Evolutionary conservation across 75 land plant genomes (phyloP), one percentile per base, ranked within the genome.

Genomic region (Larix kaempferi): DNA sequence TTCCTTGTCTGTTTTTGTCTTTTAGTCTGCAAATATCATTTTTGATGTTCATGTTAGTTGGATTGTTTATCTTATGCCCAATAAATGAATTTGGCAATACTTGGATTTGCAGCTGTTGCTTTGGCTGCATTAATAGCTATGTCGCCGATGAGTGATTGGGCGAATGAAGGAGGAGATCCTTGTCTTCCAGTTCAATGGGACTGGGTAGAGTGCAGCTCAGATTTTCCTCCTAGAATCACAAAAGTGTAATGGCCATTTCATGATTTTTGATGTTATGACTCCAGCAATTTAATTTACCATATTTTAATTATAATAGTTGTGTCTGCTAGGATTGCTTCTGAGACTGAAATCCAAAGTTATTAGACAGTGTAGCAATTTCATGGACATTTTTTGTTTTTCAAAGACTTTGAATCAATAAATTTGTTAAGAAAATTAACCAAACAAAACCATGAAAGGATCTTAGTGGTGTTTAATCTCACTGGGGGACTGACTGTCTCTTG

Each of bases 131-230:
- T 84, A 33, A 72, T 37, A 15, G 35, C 79, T 63, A 79, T 83
- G 83, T 77, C 83, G 27, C 5, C 67, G 23, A 57, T 26, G 59
- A 82, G 71, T 65, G 65, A 35, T 33, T 81, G 78, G 86, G 72
- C 82, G 22, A 58, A 80, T 61, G 87, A 78, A 64, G 60, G 59
- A 62, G 89, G 93, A 57, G 95, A 91, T 87, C 95, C 95, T 58
- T 93, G 95, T 74, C 78, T 80, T 16, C 95, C 95, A 3, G 21
- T 60, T 52, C 59, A 56, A 4, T 93, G 95, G 95, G 85, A 84
- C 37, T 93, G 93, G 93, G 82, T 93, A 49, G 60, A 76, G 21
- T 93, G 95, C 77, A 91, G 88, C 84, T 52, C 81, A 22, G 66
- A 66, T 22, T 15, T 63, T 59, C 86, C 88, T 56, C 93, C 91